Base-by-base conservation (phyloP, 306 rosid genomes). In the Cicer cuneatum region DNA sequence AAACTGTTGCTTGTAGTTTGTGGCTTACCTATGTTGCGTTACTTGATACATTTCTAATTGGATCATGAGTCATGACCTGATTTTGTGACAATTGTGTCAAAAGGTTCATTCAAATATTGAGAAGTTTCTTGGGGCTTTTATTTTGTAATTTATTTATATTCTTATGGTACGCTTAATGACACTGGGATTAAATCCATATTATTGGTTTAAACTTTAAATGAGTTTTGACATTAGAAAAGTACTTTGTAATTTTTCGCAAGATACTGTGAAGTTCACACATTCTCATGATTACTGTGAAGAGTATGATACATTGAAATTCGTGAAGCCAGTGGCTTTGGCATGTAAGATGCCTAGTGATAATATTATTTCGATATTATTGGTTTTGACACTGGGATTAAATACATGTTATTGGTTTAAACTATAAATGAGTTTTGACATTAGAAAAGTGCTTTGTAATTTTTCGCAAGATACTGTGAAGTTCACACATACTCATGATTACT, bases 71-170 rank as follows among this genome's bases (percentile, higher is more conserved):
- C 47, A 39, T 59, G 52, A 58, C 24, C 56, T 66, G 12, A 51
- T 48, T 68, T 71, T 68, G 35, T 72, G 71, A 69, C 66, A 46
- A 61, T 12, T 13, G 49, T 77, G 42, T 66, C 66, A 35, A 21
- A 21, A 64, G 33, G 19, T 52, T 70, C 60, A 24, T 74, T 74
- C 70, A 48, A 71, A 70, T 64, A 19, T 75, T 64, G 49, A 70
- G 54, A 65, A 57, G 43, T 64, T 78, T 43, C 58, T 57, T 35
- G 10, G 49, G 57, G 29, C 48, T 24, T 67, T 10, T 73, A 33
- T 52, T 63, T 74, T 63, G 43, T 54, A 80, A 47, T 66, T 66
- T 57, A 47, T 66, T 66, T 66, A 46, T 73, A 45, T 15, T 75
- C 54, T 56, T 64, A 21, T 47, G 40, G 10, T 29, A 45, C 9